Conservation (phyloP, 2,329 filamentous ascomycete species). For the Claviceps maximensis region DNA sequence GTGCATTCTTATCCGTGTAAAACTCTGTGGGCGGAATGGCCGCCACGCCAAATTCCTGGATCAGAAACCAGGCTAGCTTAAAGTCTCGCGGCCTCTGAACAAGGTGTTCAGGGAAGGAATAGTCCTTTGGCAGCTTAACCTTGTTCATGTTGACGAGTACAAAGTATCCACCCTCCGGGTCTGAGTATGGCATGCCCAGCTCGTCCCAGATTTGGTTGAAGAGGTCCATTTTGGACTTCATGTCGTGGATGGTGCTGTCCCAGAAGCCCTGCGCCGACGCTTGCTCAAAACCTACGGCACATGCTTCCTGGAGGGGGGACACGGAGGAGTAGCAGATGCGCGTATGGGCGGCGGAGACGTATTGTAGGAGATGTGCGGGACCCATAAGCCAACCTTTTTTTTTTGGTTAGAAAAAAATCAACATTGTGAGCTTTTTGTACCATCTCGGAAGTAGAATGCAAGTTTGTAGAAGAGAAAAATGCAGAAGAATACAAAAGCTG, state of each 20-base stretch:
- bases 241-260: slow-evolving; percentile 68
- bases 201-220: slow-evolving; percentile 77
- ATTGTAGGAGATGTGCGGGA: slow-evolving; percentile 74
- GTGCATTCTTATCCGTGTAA: slow-evolving; percentile 72
- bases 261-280: slow-evolving; percentile 80
- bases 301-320: slow-evolving; percentile 86
- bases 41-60: slow-evolving; percentile 89
- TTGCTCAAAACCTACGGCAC: slow-evolving; percentile 85
- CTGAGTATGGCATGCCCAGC: slow-evolving; percentile 66
- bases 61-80: slow-evolving; percentile 90
- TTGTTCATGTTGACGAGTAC: slow-evolving; percentile 88
- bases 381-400: slow-evolving; percentile 72
- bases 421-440: background rate
- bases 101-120: slow-evolving; percentile 82
- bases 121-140: slow-evolving; percentile 69
- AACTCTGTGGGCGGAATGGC: slow-evolving; percentile 96
- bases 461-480: background rate
- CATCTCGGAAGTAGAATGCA: background rate
- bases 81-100: slow-evolving; percentile 80
- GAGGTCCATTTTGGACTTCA: slow-evolving; percentile 75
- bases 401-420: too few relatives aligned
- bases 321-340: slow-evolving; percentile 93
- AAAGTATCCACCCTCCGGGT: slow-evolving; percentile 95
- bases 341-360: slow-evolving; percentile 85
- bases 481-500: background rate